phyloP scores from a whole-genome alignment of 148 eudicot genomes.

The Pharnaceum exiguum region DNA sequence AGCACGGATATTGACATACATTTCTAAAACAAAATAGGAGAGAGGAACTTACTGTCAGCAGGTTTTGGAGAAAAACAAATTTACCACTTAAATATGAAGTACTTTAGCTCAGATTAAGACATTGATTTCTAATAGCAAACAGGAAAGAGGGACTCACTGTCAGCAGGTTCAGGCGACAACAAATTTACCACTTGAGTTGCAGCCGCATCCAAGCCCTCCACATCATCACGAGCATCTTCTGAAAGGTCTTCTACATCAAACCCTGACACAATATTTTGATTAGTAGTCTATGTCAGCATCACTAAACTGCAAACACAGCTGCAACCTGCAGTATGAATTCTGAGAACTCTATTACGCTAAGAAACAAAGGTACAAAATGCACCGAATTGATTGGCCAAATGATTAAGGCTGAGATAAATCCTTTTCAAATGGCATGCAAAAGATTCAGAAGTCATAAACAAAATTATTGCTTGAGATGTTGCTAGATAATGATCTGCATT shows the following conservation, averaged over 20 bases:
- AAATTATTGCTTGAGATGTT: too few species aligned
- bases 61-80: too few species aligned
- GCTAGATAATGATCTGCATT: too few species aligned
- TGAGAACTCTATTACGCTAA: not conserved
- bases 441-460: too few species aligned
- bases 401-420: not conserved
- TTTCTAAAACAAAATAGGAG: too few species aligned
- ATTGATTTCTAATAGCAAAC: not conserved
- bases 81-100: too few species aligned
- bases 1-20: too few species aligned
- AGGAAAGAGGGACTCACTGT: conserved; percentile 52
- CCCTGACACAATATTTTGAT: conserved; percentile 44
- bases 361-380: not conserved
- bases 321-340: not conserved
- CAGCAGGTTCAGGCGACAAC: conserved; percentile 86
- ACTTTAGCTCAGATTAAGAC: not conserved
- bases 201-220: conserved; percentile 85
- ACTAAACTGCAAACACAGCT: conserved; percentile 8
- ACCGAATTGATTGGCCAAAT: not conserved
- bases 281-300: conserved; percentile 6
- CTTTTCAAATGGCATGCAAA: too few species aligned
- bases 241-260: conserved; percentile 84
- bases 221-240: conserved; percentile 70
- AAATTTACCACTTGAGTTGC: conserved; percentile 90
- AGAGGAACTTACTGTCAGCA: too few species aligned